phyloP scores from a whole-genome alignment of 257 asterid genomes.

The Salvia splendens region DNA sequence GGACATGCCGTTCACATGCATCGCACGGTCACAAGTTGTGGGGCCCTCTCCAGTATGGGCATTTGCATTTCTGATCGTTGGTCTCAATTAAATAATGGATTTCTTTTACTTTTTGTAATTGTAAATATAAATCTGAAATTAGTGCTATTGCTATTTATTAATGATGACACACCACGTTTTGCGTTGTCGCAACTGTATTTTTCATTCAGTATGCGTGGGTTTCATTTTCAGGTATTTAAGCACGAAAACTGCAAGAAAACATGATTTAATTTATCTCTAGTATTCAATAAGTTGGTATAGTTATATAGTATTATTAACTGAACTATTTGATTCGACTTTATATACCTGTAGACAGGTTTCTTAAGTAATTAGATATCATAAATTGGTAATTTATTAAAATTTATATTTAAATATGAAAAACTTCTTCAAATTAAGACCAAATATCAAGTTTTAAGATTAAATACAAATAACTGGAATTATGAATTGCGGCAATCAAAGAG shows the following conservation, averaged over 20 bases:
- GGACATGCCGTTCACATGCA: conserved; percentile 75
- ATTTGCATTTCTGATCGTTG: background rate
- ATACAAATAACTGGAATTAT: too few species aligned
- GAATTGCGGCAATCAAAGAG: too few species aligned
- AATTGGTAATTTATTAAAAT: background rate
- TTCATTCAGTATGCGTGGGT: conserved; percentile 27
- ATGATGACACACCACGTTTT: conserved; percentile 3
- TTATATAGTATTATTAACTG: background rate
- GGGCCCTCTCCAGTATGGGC: conserved; percentile 32
- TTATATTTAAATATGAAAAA: background rate
- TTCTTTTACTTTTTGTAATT: background rate
- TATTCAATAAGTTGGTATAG: background rate
- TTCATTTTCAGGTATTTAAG: background rate
- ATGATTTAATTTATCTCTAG: too few species aligned
- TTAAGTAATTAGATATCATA: background rate
- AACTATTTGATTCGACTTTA: background rate
- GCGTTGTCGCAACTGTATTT: conserved; percentile 6
- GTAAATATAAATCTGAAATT: background rate
- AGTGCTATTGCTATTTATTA: background rate
- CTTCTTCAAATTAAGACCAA: too few species aligned
- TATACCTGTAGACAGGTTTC: background rate
- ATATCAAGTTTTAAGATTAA: too few species aligned
- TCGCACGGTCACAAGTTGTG: conserved; percentile 49
- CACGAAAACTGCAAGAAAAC: background rate
- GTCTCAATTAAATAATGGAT: background rate